Evolutionary conservation across 352 stramenopile species (phyloP).

Genomic region (Globisporangium parvum): DNA sequence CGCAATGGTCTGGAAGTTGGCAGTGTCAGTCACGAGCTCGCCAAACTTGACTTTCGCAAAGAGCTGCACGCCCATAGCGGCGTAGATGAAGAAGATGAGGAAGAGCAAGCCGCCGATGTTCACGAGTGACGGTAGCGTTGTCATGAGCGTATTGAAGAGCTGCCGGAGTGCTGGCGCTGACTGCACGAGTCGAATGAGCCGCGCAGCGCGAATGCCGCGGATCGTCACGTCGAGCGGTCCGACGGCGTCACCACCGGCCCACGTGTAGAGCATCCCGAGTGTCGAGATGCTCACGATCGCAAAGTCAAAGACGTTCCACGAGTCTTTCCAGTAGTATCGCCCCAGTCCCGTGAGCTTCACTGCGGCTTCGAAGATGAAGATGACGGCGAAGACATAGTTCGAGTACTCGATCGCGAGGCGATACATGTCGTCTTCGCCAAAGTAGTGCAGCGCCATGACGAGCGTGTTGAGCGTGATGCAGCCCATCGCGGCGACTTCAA

Average conservation of each 20-base stretch:
- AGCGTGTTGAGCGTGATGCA: slow-evolving; percentile 89
- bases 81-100: slow-evolving; percentile 91
- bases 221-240: slow-evolving; percentile 57
- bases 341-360: slow-evolving; percentile 83
- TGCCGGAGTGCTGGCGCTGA: slow-evolving; percentile 70
- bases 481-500: slow-evolving; percentile 71
- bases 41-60: slow-evolving; percentile 83
- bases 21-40: slow-evolving; percentile 50
- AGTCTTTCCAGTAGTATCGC: slow-evolving; percentile 70
- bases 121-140: slow-evolving; percentile 75
- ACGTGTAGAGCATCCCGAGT: slow-evolving; percentile 45
- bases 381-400: slow-evolving; percentile 76
- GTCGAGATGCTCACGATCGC: slow-evolving; percentile 41
- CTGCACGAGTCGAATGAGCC: slow-evolving; percentile 69
- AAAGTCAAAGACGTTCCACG: slow-evolving; percentile 87
- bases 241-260: slow-evolving; percentile 31
- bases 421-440: slow-evolving; percentile 74
- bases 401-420: slow-evolving; percentile 43
- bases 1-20: slow-evolving; percentile 87
- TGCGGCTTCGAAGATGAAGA: slow-evolving; percentile 80
- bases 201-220: slow-evolving; percentile 78
- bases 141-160: slow-evolving; percentile 86
- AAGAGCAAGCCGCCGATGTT: slow-evolving; percentile 87
- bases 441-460: slow-evolving; percentile 80
- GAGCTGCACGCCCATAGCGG: slow-evolving; percentile 85